These are phyloP conservation scores for Thalassiosira exigua DNA, from an alignment of 352 stramenopile species.

Conservation along the genomic window DNA sequence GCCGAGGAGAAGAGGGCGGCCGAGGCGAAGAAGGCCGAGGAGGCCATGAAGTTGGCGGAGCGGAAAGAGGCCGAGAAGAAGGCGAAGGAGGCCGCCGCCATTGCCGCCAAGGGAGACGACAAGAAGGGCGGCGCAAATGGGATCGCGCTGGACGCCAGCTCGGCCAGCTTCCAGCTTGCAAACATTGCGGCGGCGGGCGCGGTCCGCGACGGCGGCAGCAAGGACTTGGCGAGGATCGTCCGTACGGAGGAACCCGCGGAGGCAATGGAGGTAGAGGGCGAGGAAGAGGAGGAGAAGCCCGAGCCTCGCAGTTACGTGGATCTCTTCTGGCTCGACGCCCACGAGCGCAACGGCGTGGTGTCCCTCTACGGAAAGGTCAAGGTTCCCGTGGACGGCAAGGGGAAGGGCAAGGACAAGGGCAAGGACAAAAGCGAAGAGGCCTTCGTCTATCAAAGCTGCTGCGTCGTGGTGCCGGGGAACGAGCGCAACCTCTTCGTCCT, in stretches of 20 bases:
- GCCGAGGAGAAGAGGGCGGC: constrained; percentile 41
- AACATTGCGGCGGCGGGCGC: constrained; percentile 57
- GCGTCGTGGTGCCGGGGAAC: constrained; percentile 94
- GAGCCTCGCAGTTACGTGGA: constrained; percentile 83
- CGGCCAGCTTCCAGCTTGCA: constrained; percentile 58
- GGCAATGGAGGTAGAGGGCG: constrained; percentile 27
- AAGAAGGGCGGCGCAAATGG: neutral
- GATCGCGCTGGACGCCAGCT: constrained; percentile 51
- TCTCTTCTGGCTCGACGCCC: constrained; percentile 97
- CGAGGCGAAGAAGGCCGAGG: constrained; percentile 18
- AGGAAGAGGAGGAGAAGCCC: neutral
- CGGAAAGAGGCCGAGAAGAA: constrained; percentile 19
- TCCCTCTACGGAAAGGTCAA: constrained; percentile 98
- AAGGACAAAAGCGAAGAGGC: constrained; percentile 50
- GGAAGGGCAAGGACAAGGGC: too few species aligned
- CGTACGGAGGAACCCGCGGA: constrained; percentile 33
- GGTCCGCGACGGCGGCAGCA: neutral
- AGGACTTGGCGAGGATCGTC: constrained; percentile 49
- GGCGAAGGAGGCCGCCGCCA: neutral
- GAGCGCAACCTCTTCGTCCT: constrained; percentile 96
- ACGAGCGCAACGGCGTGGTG: constrained; percentile 95
- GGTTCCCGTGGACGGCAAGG: constrained; percentile 45
- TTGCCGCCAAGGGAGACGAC: neutral
- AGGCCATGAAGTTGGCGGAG: constrained; percentile 1
- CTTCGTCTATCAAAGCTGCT: constrained; percentile 92